These are phyloP conservation scores for Volvariella surrecta DNA, from an alignment of 1,284 basidiomycete species.

Conservation along the genomic window DNA sequence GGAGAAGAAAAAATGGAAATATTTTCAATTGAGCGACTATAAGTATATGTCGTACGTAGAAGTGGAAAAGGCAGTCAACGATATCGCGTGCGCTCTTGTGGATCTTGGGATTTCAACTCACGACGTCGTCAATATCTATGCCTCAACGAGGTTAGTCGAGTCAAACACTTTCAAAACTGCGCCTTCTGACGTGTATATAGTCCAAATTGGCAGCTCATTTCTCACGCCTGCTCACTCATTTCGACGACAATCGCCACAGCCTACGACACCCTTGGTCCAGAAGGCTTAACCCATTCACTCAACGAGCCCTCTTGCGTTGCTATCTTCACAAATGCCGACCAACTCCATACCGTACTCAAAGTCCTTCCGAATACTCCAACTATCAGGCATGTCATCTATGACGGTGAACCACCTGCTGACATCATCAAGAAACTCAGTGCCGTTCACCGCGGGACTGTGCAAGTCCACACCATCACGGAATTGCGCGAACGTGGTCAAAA, in stretches of 20 bases:
- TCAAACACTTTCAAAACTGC: conserved; percentile 5
- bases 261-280: conserved; percentile 87
- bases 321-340: conserved; percentile 86
- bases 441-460: conserved; percentile 38
- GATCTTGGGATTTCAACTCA: conserved; percentile 61
- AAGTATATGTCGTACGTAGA: conserved; percentile 69
- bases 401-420: conserved; percentile 52
- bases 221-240: conserved; percentile 69
- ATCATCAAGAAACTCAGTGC: conserved; percentile 47
- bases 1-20: conserved; percentile 89
- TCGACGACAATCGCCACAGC: conserved; percentile 81
- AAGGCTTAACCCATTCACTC: conserved; percentile 82
- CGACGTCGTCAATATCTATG: conserved; percentile 89
- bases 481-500: conserved; percentile 53
- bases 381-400: conserved; percentile 78
- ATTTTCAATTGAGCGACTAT: conserved; percentile 82
- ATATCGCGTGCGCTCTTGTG: conserved; percentile 64
- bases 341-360: conserved; percentile 63
- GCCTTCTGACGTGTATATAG: conserved; percentile 34
- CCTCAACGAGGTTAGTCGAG: conserved; percentile 58
- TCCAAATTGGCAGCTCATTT: conserved; percentile 79
- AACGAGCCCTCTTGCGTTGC: conserved; percentile 83
- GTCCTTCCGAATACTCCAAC: conserved; percentile 62
- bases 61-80: conserved; percentile 46
- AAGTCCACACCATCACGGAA: conserved; percentile 61